Base-by-base conservation (phyloP, 2,329 filamentous ascomycete genomes). In the Myriosclerotinia duriaeana region DNA sequence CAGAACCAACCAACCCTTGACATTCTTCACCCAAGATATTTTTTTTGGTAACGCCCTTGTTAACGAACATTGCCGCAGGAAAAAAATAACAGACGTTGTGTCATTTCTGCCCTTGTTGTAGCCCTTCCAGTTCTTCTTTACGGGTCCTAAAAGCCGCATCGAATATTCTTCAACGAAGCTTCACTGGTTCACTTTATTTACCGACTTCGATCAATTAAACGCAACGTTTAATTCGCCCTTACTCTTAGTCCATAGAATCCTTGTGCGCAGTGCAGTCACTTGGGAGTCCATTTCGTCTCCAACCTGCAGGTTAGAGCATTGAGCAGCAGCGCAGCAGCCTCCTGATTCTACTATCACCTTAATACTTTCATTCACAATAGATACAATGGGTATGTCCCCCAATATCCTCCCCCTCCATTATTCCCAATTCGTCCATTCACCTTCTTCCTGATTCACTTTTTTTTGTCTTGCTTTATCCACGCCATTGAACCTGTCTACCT, bases 341-440 rank as follows among this genome's bases (percentile, higher is more conserved):
- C 64, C 48, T 63, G 56, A 66, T 66, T 53, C 48, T 66, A 66
- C 34, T 54, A 62, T 62, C 64, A 62, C 64, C 52, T 54, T 66
- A 66, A 54, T 63, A 66, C 59, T 64, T 46, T 63, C 59, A 63
- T 44, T 64, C 40, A 54, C 58, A 63, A 55, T 36, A 62, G 65
- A 40, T 63, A 66, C 65, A 66, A 66, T 66, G 65, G 65, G 65
- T 66, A 66, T 64, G 65, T 66, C 38, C 20, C 65, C 64, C 64
- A 58, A 59, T 26, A n/a, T 22, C 55, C 48, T 48, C 40, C 52
- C 52, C 58, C 42, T 63, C 58, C 65, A 54, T 55, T 64, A 54
- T 55, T 64, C 65, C 64, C 58, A 40, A 66, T 66, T 53, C 34
- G 65, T 54, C 59, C 40, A 64, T 63, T 55, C 52, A 64, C 59